A percentile compares a stretch with the other conserved stretches of the same genome.
Conservation (phyloP, 495 filamentous ascomycete genomes). For the Aspergillus taichungensis region DNA sequence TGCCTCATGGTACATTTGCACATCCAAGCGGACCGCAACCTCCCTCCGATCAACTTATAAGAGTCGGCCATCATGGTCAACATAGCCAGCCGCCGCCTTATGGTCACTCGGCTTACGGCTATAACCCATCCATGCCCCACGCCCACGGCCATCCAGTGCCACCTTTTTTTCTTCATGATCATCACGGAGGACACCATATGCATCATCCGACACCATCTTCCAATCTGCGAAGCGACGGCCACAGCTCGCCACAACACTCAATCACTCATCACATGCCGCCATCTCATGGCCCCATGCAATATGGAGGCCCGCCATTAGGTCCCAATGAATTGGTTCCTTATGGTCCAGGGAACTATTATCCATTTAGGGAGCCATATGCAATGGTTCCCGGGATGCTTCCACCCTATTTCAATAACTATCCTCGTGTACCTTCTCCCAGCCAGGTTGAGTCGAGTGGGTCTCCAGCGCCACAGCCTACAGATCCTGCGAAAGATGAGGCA, state of each 20-base stretch:
- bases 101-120: conserved; percentile 30
- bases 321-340: conserved; percentile 46
- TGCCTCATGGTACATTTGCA: conserved; percentile 16
- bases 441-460: conserved; percentile 20
- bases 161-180: conserved; percentile 29
- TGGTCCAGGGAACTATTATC: conserved; percentile 31
- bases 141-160: conserved; percentile 24
- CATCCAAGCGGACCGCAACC: conserved; percentile 20
- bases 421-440: conserved; percentile 26
- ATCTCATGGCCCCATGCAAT: conserved; percentile 25
- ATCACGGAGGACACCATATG: conserved; percentile 21
- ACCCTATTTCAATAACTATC: conserved; percentile 28
- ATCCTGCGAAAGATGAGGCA: conserved; percentile 40
- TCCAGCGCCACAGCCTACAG: conserved; percentile 17
- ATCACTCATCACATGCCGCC: conserved; percentile 20
- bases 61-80: conserved; percentile 29
- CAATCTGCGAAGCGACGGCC: conserved; percentile 22
- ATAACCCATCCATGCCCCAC: conserved; percentile 27
- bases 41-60: conserved; percentile 33
- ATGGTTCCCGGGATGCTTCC: conserved; percentile 36
- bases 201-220: conserved; percentile 17
- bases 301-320: conserved; percentile 23
- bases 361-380: conserved; percentile 30
- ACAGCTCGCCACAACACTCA: conserved; percentile 20
- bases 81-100: conserved; percentile 26